Conservation (phyloP, 1,284 basidiomycete genomes). For the Leccinum fallax region DNA sequence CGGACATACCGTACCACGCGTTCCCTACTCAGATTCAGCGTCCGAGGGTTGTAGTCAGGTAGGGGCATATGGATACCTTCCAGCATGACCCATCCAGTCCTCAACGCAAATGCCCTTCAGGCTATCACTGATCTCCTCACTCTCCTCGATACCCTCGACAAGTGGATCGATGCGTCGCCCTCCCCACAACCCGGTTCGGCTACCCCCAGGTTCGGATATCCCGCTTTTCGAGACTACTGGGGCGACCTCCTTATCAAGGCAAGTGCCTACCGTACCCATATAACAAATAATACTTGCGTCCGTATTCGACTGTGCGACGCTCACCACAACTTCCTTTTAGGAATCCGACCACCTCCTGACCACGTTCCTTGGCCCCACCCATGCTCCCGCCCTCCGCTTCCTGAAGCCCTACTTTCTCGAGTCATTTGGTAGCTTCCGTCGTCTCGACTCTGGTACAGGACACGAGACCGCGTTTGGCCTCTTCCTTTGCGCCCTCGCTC, state of each 20-base stretch:
- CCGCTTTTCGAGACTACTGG: constrained; percentile 86
- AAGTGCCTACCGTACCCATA: constrained; percentile 21
- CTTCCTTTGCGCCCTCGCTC: constrained; percentile 71
- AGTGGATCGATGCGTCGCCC: constrained; percentile 85
- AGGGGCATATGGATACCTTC: neutral
- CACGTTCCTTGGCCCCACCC: constrained; percentile 50
- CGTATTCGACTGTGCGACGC: neutral
- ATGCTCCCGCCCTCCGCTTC: constrained; percentile 53
- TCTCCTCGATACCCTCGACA: constrained; percentile 71
- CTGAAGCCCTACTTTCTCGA: constrained; percentile 78
- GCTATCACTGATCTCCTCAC: constrained; percentile 49
- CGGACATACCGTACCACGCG: constrained; percentile 47
- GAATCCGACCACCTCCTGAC: constrained; percentile 60
- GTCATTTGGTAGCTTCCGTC: constrained; percentile 88
- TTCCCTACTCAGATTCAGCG: constrained; percentile 2
- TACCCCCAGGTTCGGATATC: constrained; percentile 93
- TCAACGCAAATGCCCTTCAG: constrained; percentile 39
- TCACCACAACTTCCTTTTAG: constrained; percentile 41
- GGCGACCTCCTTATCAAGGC: constrained; percentile 81
- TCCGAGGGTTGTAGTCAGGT: constrained; percentile 23
- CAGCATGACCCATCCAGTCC: neutral
- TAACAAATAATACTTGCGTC: neutral
- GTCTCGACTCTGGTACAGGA: constrained; percentile 97
- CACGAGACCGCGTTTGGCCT: constrained; percentile 90
- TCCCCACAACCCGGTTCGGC: constrained; percentile 54